Evolutionary conservation across 345 rosid species (phyloP).

Genomic region (Barbarea vulgaris): DNA sequence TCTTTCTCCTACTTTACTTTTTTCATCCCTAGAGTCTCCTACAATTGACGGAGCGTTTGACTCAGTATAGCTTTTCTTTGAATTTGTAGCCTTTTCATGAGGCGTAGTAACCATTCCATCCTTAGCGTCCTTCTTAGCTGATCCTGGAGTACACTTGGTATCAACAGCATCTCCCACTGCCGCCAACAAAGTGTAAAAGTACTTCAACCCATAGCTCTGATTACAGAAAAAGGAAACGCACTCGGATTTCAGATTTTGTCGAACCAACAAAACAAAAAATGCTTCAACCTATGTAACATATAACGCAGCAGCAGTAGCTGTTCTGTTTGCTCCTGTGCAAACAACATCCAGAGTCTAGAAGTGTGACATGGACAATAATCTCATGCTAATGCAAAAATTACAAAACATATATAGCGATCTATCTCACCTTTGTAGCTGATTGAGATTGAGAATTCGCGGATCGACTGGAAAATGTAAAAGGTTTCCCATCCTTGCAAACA

Average conservation of each 20-base stretch:
- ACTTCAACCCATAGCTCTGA: constrained; percentile 1
- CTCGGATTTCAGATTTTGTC: neutral
- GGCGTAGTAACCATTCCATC: constrained; percentile 47
- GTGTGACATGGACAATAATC: neutral
- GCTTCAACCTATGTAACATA: neutral
- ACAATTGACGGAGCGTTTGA: constrained; percentile 46
- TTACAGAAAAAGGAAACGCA: neutral
- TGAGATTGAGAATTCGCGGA: constrained; percentile 61
- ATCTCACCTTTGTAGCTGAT: constrained; percentile 56
- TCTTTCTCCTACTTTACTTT: constrained; percentile 50
- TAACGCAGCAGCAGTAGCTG: neutral
- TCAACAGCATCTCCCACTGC: constrained; percentile 45
- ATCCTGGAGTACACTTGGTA: constrained; percentile 44
- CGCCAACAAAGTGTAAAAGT: constrained; percentile 30
- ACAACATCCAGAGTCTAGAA: neutral
- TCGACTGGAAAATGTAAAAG: constrained; percentile 69
- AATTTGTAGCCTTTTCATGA: constrained; percentile 57
- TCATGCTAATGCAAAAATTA: neutral
- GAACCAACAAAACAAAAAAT: neutral
- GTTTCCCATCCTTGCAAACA: constrained; percentile 83
- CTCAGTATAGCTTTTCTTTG: constrained; percentile 68
- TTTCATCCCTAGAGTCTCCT: constrained; percentile 58
- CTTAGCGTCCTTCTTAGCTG: constrained; percentile 52
- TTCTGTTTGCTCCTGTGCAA: neutral
- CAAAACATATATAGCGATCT: neutral